phyloP scores from a whole-genome alignment of 768 basidiomycete species.

The Leccinum fibrillosum region DNA sequence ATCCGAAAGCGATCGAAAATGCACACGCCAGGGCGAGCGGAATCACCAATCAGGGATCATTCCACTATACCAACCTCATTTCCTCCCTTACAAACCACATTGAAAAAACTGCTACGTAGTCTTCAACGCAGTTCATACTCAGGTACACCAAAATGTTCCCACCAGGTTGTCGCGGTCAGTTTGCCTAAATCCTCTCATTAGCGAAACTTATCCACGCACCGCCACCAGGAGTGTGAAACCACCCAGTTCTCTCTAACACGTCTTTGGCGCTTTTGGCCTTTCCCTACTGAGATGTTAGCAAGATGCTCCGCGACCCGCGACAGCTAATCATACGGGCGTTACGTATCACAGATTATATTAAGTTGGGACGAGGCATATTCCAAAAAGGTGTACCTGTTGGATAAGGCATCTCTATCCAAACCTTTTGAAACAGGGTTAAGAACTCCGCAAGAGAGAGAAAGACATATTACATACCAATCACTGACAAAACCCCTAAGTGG shows the following conservation, averaged over 20 bases:
- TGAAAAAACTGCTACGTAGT: conserved; percentile 43
- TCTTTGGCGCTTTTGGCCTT: conserved; percentile 63
- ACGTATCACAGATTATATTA: conserved; percentile 59
- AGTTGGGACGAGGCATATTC: conserved; percentile 56
- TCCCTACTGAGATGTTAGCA: conserved; percentile 43
- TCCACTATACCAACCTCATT: conserved; percentile 44
- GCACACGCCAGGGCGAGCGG: conserved; percentile 43
- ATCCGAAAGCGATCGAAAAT: conserved; percentile 52
- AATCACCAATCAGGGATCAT: conserved; percentile 47
- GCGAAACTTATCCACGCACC: conserved; percentile 38
- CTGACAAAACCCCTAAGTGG: conserved; percentile 71
- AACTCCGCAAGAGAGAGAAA: neutral
- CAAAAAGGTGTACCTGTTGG: conserved; percentile 65
- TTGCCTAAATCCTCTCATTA: neutral
- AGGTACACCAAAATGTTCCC: conserved; percentile 67
- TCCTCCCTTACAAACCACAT: neutral
- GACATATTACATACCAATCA: conserved; percentile 47
- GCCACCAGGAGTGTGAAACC: conserved; percentile 57
- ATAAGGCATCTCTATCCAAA: conserved; percentile 73
- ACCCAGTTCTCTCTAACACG: conserved; percentile 68
- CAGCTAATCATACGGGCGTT: conserved; percentile 49
- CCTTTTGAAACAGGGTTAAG: conserved; percentile 32
- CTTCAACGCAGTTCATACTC: conserved; percentile 67
- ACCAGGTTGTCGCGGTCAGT: conserved; percentile 33
- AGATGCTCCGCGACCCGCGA: neutral